Evolutionary conservation across 148 eudicot genomes (phyloP), one percentile per base, ranked within the genome.

Genomic region (Persicaria maculosa): DNA sequence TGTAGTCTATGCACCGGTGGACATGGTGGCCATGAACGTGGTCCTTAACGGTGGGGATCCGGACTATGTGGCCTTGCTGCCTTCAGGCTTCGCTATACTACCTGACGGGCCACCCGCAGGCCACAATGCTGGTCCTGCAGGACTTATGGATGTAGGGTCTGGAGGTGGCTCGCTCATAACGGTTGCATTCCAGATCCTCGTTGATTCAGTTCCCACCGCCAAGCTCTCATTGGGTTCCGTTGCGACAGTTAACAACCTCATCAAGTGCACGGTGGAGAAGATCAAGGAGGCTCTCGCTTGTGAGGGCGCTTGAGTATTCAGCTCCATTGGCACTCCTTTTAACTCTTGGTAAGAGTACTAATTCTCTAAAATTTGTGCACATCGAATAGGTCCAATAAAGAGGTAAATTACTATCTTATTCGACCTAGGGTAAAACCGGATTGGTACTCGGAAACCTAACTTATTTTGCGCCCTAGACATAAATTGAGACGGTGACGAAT

Each of bases 231-330:
- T 96, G 14, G 99, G 97, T 20, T 96, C 99, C 0, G 97, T 96
- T 17, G 97, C 99, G 3, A 96, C 99, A 1, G 97, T 96, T 46
- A 96, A 96, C 74, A 92, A 91, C 77, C 87, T 96, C 59, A 96
- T 96, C 74, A 96, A 96, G 80, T 96, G 99, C 89, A 96, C 99
- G 5, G 99, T 96, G 9, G 97, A 96, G 77, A 84, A 94, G 83
- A 96, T 96, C 74, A 92, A 91, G 81, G 87, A 79, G 19, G 94
- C 70, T 43, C 46, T 65, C 17, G 70, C 70, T 65, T 68, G 69
- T 68, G 78, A 75, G 17, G 70, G 47, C 47, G 70, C 46, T 65
- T 65, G 19, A 65, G 40, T 31, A 36, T n/a, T 59, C 12, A 59
- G 14, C 19, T 57, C 62, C 17, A 57, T 22, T 59, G 44, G 2